phyloP scores from a whole-genome alignment of 2,329 filamentous ascomycete species.

The Neofusicoccum kwambonambiense region DNA sequence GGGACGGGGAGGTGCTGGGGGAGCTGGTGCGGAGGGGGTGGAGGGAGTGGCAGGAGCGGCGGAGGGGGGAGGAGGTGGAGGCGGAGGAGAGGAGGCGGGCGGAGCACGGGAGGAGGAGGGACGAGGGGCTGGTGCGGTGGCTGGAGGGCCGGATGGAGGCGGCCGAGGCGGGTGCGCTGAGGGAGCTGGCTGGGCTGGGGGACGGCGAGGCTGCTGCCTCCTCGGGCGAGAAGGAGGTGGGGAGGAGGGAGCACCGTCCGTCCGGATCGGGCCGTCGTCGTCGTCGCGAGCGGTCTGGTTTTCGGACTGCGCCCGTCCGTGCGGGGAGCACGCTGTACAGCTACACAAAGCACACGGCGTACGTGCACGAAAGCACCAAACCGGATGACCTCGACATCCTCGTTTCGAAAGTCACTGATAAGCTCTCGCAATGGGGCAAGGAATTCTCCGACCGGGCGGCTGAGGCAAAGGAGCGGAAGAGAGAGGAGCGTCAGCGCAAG shows the following conservation, averaged over 20 bases:
- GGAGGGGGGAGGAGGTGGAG: not conserved
- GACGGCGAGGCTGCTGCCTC: too few species aligned
- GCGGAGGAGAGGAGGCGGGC: not conserved
- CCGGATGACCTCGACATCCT: not conserved
- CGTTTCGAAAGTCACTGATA: conserved; percentile 4
- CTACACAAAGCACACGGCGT: not conserved
- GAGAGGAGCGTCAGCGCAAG: not conserved
- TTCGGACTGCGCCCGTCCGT: not conserved
- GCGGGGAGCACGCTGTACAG: not conserved
- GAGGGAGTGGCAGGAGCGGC: not conserved
- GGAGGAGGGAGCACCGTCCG: not conserved
- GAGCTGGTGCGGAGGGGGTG: not conserved
- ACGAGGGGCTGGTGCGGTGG: conserved; percentile 20
- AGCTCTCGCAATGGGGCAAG: conserved; percentile 4
- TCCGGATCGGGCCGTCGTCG: not conserved
- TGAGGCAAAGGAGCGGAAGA: not conserved
- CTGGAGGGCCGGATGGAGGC: not conserved
- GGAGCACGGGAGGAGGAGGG: not conserved
- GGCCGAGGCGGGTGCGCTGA: not conserved
- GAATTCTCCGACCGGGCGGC: not conserved
- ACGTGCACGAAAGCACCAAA: not conserved
- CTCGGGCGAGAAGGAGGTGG: not conserved
- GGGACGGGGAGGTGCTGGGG: not conserved
- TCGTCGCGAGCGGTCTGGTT: not conserved
- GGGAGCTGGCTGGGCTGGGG: not conserved